These are phyloP conservation scores for Pyrus hybrid DNA, from an alignment of 331 rosid species.

Conservation along the genomic window DNA sequence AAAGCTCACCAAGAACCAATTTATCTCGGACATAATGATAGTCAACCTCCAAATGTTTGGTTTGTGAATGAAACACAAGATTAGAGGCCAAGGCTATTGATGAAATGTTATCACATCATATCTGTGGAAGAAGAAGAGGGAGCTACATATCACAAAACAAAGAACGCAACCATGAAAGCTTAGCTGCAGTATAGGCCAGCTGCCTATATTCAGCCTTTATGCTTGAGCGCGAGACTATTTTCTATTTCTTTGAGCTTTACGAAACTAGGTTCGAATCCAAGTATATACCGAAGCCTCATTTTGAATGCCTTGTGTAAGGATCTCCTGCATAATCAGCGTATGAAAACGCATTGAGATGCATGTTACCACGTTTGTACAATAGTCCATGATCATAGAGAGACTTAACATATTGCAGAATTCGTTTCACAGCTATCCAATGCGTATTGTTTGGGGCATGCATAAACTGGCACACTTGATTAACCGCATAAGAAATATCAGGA, in stretches of 20 bases:
- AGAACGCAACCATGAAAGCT: background rate
- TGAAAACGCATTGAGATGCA: background rate
- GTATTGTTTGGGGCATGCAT: background rate
- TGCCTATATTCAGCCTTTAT: background rate
- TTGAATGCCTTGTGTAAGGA: background rate
- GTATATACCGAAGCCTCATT: background rate
- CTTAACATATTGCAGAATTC: background rate
- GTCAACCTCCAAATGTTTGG: background rate
- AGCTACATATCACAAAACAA: background rate
- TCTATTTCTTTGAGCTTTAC: background rate
- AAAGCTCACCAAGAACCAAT: background rate
- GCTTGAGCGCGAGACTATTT: background rate
- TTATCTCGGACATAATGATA: background rate
- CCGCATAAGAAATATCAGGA: background rate
- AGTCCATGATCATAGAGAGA: background rate
- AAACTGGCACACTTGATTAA: background rate
- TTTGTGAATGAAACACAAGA: background rate
- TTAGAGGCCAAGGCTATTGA: background rate
- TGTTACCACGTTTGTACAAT: background rate
- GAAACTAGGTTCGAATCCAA: background rate
- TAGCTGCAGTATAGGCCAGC: no score
- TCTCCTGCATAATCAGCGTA: background rate
- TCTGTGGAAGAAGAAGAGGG: background rate
- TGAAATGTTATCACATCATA: background rate
- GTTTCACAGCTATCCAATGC: background rate